A percentile compares a stretch with the other conserved stretches of the same genome.
These are phyloP conservation scores for Suaeda aralocaspica DNA, from an alignment of 148 eudicot species.

Conservation along the genomic window DNA sequence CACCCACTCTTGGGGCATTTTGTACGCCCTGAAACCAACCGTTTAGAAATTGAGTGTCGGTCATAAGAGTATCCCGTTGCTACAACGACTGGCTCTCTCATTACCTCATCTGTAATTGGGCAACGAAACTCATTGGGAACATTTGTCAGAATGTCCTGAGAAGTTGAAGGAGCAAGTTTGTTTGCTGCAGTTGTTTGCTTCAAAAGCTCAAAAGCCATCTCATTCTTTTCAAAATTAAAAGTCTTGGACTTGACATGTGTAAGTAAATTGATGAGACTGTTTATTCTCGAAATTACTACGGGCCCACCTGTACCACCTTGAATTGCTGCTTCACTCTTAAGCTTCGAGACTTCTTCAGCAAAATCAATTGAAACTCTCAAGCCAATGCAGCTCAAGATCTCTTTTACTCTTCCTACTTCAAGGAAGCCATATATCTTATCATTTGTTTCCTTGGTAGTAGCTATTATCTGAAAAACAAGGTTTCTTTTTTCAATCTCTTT, in stretches of 20 bases:
- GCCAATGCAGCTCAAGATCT: conserved; percentile 15
- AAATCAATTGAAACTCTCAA: conserved; percentile 16
- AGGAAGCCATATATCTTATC: background rate
- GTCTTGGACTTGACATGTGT: conserved; percentile 35
- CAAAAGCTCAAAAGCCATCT: conserved; percentile 12
- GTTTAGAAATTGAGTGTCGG: conserved; percentile 45
- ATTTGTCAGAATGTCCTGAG: conserved; percentile 28
- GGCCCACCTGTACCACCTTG: conserved; percentile 72
- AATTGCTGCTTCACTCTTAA: conserved; percentile 39
- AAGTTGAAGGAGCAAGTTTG: conserved; percentile 26
- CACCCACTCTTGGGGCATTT: conserved; percentile 65
- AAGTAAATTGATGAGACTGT: conserved; percentile 46
- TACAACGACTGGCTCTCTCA: conserved; percentile 60
- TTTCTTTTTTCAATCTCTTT: conserved; percentile 38
- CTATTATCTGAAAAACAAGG: conserved; percentile 24
- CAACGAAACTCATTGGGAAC: conserved; percentile 58
- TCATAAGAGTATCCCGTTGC: conserved; percentile 70
- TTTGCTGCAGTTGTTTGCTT: conserved; percentile 23
- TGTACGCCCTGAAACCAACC: conserved; percentile 58
- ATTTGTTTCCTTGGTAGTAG: background rate
- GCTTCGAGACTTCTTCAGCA: conserved; percentile 6
- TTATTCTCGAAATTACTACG: conserved; percentile 45
- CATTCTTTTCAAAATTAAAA: conserved; percentile 24
- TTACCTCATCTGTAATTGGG: conserved; percentile 59
- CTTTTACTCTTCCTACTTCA: conserved; percentile 10